Evolutionary conservation across 768 basidiomycete species (phyloP).

Genomic region (Podaxis sp.): DNA sequence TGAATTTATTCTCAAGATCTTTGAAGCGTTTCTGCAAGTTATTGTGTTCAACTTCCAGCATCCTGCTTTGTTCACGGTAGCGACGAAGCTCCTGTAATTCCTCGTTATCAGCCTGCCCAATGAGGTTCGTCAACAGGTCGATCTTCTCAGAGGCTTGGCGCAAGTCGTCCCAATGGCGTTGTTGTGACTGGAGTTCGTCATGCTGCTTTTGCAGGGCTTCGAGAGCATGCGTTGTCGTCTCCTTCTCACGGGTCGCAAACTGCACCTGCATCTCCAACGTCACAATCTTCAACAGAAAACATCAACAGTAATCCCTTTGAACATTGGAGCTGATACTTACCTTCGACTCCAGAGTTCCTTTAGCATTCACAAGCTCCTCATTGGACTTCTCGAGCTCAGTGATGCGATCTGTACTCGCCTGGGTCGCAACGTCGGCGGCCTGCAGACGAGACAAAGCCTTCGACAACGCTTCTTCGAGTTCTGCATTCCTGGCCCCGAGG

Average conservation of each 20-base stretch:
- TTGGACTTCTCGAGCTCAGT: conserved; percentile 57
- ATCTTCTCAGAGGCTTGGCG: conserved; percentile 70
- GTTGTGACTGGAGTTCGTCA: conserved; percentile 55
- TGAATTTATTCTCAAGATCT: conserved; percentile 61
- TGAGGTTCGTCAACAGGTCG: conserved; percentile 54
- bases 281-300: conserved; percentile 40
- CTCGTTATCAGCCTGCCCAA: conserved; percentile 62
- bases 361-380: conserved; percentile 51
- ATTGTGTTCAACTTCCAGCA: conserved; percentile 63
- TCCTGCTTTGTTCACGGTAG: conserved; percentile 56
- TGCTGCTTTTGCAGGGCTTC: conserved; percentile 53
- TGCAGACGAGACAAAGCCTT: conserved; percentile 70
- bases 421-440: conserved; percentile 63
- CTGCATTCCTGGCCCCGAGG: conserved; percentile 47
- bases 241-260: conserved; percentile 60
- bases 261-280: conserved; percentile 55
- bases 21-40: conserved; percentile 68
- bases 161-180: conserved; percentile 76
- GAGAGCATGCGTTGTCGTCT: conserved; percentile 47
- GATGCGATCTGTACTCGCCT: conserved; percentile 57
- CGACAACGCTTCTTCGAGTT: conserved; percentile 70
- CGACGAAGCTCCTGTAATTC: conserved; percentile 70
- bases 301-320: conserved; percentile 12
- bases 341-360: conserved; percentile 52
- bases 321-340: conserved; percentile 31